A percentile compares a stretch with the other conserved stretches of the same genome.
These are phyloP conservation scores for Exophiala lecanii-corni DNA, from an alignment of 2,329 filamentous ascomycete genomes.

Conservation along the genomic window DNA sequence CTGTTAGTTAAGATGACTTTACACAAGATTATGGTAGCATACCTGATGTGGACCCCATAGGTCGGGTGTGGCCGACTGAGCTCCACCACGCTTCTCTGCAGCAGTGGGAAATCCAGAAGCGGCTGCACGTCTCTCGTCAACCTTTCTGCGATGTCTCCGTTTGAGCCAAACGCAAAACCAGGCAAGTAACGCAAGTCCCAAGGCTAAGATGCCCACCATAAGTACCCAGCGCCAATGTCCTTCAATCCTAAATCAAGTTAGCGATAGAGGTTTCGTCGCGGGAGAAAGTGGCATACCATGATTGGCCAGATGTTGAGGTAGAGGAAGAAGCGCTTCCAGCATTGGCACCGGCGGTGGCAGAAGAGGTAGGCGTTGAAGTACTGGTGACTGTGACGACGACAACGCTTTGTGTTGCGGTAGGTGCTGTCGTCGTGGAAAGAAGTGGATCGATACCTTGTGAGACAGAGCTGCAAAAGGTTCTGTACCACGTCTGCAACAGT, in stretches of 20 bases:
- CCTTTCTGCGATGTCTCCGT: constrained; percentile 65
- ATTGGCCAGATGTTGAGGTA: constrained; percentile 10
- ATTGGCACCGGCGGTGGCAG: constrained; percentile 21
- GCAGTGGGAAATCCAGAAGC: constrained; percentile 22
- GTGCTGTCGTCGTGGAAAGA: constrained; percentile 29
- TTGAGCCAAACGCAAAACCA: constrained; percentile 66
- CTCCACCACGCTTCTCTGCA: constrained; percentile 32
- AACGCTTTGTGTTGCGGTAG: constrained; percentile 24
- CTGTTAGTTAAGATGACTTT: too few relatives aligned
- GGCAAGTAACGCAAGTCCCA: constrained; percentile 65
- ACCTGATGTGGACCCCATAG: constrained; percentile 35
- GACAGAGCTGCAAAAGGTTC: constrained; percentile 55
- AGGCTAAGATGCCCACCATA: constrained; percentile 69
- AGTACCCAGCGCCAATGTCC: constrained; percentile 76
- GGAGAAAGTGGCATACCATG: too few relatives aligned
- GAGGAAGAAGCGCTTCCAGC: constrained; percentile 9
- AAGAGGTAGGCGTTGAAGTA: constrained; percentile 23
- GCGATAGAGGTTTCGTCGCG: too few relatives aligned
- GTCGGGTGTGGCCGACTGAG: constrained; percentile 25
- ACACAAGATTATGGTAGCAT: not conserved
- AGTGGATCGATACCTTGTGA: constrained; percentile 35
- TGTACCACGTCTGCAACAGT: constrained; percentile 67
- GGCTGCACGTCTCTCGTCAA: constrained; percentile 48
- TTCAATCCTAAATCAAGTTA: constrained; percentile 58
- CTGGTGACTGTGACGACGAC: constrained; percentile 22